These are phyloP conservation scores for Backusella macrospora DNA, from an alignment of 192 early-diverging fungal species.

Conservation along the genomic window DNA sequence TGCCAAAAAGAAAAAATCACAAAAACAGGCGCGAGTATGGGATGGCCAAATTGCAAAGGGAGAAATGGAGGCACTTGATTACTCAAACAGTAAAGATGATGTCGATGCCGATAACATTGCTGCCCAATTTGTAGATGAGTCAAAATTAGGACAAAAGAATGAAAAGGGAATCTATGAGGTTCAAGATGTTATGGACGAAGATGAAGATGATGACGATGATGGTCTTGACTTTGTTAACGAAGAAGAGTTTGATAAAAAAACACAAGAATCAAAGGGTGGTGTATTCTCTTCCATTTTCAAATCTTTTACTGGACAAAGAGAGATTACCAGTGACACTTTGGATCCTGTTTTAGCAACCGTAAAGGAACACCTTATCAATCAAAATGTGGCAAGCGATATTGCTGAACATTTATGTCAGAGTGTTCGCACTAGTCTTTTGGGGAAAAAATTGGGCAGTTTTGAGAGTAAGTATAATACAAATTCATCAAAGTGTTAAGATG, in stretches of 20 bases:
- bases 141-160: constrained; percentile 61
- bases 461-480: constrained; percentile 53
- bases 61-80: constrained; percentile 58
- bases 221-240: constrained; percentile 59
- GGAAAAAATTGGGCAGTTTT: constrained; percentile 77
- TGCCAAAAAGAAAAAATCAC: constrained; percentile 53
- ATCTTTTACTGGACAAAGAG: constrained; percentile 68
- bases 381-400: constrained; percentile 93
- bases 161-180: constrained; percentile 79
- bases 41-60: constrained; percentile 66
- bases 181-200: constrained; percentile 63
- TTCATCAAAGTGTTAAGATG: neutral
- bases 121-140: constrained; percentile 53
- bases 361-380: constrained; percentile 89
- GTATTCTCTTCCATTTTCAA: constrained; percentile 75
- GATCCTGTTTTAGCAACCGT: constrained; percentile 85
- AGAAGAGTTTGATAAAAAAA: constrained; percentile 40
- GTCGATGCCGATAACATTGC: constrained; percentile 26
- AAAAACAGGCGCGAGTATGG: constrained; percentile 75
- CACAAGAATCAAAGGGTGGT: constrained; percentile 27
- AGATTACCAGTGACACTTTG: constrained; percentile 72
- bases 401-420: constrained; percentile 83
- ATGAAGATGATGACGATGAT: constrained; percentile 51
- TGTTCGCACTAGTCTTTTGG: constrained; percentile 70
- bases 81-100: constrained; percentile 27